Evolutionary conservation across 2,329 filamentous ascomycete species (phyloP).

Genomic region (Simplicillium aogashimaense): DNA sequence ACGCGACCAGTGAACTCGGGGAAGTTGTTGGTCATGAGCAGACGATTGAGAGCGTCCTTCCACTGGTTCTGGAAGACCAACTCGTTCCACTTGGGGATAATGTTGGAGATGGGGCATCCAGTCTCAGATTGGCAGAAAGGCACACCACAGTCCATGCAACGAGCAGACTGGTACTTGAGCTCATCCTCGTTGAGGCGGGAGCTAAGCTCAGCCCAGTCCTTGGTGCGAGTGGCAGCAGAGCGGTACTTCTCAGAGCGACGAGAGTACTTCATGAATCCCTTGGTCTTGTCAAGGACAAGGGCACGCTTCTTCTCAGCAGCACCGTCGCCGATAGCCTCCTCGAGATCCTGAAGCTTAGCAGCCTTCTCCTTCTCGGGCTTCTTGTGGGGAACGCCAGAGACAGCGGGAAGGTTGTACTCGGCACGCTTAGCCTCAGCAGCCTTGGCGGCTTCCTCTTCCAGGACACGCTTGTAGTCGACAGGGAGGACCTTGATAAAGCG

Average conservation of each 20-base stretch:
- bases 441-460: conserved; percentile 78
- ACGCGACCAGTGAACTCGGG: conserved; percentile 96
- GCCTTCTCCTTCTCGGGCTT: conserved; percentile 61
- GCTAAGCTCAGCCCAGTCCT: conserved; percentile 90
- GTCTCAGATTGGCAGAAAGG: conserved; percentile 97
- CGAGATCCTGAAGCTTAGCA: conserved; percentile 70
- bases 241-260: conserved; percentile 91
- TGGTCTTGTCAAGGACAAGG: conserved; percentile 92
- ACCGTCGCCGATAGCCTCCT: conserved; percentile 78
- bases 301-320: conserved; percentile 84
- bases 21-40: conserved; percentile 97
- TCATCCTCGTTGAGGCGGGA: conserved; percentile 84
- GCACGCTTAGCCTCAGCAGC: conserved; percentile 75
- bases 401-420: conserved; percentile 69
- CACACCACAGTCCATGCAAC: conserved; percentile 98
- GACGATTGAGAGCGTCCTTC: conserved; percentile 81
- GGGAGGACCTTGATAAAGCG: conserved; percentile 91
- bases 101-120: conserved; percentile 92
- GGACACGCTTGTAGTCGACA: conserved; percentile 90
- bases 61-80: conserved; percentile 68
- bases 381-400: conserved; percentile 54
- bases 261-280: conserved; percentile 95
- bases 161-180: conserved; percentile 90
- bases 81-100: conserved; percentile 96
- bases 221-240: conserved; percentile 69